Conservation (phyloP, 2,329 filamentous ascomycete genomes). For the Pseudogymnoascus destructans region DNA sequence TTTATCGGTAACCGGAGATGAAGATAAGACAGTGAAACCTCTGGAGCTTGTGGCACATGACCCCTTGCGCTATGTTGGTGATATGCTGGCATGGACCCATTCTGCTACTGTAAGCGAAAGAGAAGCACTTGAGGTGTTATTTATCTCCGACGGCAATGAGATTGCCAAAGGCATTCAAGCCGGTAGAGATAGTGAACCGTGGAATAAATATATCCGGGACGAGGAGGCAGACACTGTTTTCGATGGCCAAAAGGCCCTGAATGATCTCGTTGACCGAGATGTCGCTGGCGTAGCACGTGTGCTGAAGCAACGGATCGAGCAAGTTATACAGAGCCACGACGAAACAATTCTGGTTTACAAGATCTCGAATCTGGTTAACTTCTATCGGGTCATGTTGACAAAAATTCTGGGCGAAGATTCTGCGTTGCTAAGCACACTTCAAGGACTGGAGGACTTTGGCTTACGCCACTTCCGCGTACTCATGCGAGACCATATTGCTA, state of each 20-base stretch:
- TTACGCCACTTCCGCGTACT: conserved; percentile 70
- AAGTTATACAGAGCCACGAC: conserved; percentile 85
- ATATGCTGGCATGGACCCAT: conserved; percentile 96
- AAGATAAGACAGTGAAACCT: conserved; percentile 59
- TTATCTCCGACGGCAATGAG: conserved; percentile 80
- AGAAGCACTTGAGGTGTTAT: conserved; percentile 82
- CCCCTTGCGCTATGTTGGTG: conserved; percentile 77
- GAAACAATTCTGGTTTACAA: conserved; percentile 82
- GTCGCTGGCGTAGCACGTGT: conserved; percentile 68
- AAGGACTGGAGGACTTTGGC: conserved; percentile 59
- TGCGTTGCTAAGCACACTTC: conserved; percentile 45
- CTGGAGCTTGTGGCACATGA: conserved; percentile 93
- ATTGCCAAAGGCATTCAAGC: conserved; percentile 71
- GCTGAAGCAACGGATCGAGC: conserved; percentile 80
- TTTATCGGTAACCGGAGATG: conserved; percentile 40
- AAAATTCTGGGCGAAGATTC: conserved; percentile 63
- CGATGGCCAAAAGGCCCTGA: conserved; percentile 68
- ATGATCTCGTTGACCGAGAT: conserved; percentile 76
- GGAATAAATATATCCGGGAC: conserved; percentile 44
- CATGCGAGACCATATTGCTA: conserved; percentile 66
- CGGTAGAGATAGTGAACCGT: conserved; percentile 70
- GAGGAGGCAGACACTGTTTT: conserved; percentile 46
- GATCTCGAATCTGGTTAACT: conserved; percentile 74
- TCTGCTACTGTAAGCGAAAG: conserved; percentile 87
- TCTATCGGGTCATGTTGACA: conserved; percentile 76